Evolutionary conservation across 345 rosid species (phyloP).

Genomic region (Camelina hispida): DNA sequence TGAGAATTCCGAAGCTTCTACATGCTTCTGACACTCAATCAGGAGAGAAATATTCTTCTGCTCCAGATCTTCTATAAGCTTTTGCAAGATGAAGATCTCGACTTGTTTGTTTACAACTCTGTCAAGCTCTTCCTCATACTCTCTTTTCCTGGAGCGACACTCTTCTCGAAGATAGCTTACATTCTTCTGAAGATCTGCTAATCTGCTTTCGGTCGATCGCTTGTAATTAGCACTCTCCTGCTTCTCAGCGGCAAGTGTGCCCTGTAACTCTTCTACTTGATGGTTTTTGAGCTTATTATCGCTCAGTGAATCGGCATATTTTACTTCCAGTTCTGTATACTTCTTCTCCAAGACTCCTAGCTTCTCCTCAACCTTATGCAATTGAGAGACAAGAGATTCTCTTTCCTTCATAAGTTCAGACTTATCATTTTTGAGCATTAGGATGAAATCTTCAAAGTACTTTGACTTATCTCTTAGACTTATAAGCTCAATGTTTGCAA

Average conservation of each 20-base stretch:
- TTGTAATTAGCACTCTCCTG: conserved; percentile 59
- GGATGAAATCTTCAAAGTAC: conserved; percentile 71
- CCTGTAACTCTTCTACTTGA: conserved; percentile 63
- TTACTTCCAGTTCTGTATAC: conserved; percentile 70
- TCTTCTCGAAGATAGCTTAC: conserved; percentile 71
- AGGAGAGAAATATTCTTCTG: conserved; percentile 66
- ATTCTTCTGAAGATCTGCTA: conserved; percentile 71
- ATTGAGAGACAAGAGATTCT: conserved; percentile 59
- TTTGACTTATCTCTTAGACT: conserved; percentile 70
- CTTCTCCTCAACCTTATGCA: conserved; percentile 63
- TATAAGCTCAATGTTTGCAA: conserved; percentile 77
- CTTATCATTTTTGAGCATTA: conserved; percentile 72
- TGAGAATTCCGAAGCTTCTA: conserved; percentile 71
- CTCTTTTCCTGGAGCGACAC: conserved; percentile 66
- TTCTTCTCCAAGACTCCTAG: conserved; percentile 69
- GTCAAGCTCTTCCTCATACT: conserved; percentile 89
- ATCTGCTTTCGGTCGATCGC: conserved; percentile 65
- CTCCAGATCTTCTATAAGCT: conserved; percentile 73
- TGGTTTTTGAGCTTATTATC: conserved; percentile 59
- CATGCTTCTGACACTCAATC: conserved; percentile 75
- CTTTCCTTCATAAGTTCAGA: conserved; percentile 60
- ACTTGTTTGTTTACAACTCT: conserved; percentile 81
- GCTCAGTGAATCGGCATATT: conserved; percentile 58
- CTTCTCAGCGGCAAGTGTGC: conserved; percentile 63
- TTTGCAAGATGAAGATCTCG: conserved; percentile 78